Percentiles rank a stretch among this genome's conserved stretches.
phyloP scores from a whole-genome alignment of 495 filamentous ascomycete species.

The Podospora australis region DNA sequence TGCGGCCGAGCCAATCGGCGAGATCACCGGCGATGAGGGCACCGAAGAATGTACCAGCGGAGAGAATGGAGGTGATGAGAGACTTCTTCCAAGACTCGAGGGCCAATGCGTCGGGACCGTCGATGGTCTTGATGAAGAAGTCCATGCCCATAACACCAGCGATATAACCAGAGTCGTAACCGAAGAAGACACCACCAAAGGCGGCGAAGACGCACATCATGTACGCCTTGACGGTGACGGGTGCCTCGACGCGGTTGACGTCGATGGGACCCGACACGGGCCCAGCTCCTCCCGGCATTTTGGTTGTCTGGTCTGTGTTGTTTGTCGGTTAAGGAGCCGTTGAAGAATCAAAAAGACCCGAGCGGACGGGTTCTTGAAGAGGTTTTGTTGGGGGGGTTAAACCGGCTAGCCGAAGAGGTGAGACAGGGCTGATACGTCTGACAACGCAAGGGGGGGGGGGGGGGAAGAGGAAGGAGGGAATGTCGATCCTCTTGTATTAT shows the following conservation, averaged over 20 bases:
- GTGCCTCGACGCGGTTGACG: constrained; percentile 50
- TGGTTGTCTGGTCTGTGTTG: no score
- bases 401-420: no score
- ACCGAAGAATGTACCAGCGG: constrained; percentile 56
- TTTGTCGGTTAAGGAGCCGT: no score
- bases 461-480: no score
- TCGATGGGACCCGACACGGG: constrained; percentile 26
- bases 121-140: constrained; percentile 44
- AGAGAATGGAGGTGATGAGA: constrained; percentile 66
- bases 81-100: constrained; percentile 43
- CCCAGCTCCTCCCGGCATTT: constrained; percentile 17
- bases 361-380: no score
- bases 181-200: constrained; percentile 63
- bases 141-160: constrained; percentile 53
- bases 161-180: constrained; percentile 60
- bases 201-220: constrained; percentile 61
- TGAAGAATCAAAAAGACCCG: no score
- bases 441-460: no score
- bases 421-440: no score
- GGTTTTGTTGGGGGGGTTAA: no score
- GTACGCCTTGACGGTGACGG: constrained; percentile 58
- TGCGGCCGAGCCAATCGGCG: constrained; percentile 62
- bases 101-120: constrained; percentile 28
- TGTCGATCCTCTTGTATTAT: no score
- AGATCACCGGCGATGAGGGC: constrained; percentile 62